Evolutionary conservation across 2,329 filamentous ascomycete species (phyloP).

Genomic region (Cordyceps cicadae): DNA sequence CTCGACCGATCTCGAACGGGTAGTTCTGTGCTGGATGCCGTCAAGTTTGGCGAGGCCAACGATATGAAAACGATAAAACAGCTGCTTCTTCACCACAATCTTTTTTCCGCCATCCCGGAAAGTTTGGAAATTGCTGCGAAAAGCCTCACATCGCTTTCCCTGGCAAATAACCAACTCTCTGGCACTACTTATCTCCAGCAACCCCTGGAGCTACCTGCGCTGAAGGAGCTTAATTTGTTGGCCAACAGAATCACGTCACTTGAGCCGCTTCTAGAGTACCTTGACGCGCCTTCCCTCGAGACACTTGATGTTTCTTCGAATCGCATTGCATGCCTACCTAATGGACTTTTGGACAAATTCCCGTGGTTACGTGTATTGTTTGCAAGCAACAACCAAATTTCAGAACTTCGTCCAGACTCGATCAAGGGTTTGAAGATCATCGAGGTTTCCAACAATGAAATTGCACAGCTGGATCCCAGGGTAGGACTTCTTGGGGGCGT

Average conservation of each 20-base stretch:
- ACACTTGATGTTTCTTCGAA: constrained; percentile 79
- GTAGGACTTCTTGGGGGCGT: constrained; percentile 67
- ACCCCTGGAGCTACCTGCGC: constrained; percentile 58
- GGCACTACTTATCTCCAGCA: constrained; percentile 58
- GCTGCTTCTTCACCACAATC: constrained; percentile 69
- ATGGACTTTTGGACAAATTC: constrained; percentile 54
- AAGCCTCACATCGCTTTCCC: constrained; percentile 61
- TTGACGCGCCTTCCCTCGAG: constrained; percentile 67
- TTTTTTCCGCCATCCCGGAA: constrained; percentile 60
- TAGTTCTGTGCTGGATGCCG: constrained; percentile 50
- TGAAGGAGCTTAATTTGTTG: constrained; percentile 69
- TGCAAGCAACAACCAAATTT: constrained; percentile 70
- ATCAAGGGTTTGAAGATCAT: constrained; percentile 68
- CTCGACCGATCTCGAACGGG: constrained; percentile 64
- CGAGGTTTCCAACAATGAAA: constrained; percentile 76
- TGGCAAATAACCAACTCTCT: constrained; percentile 66
- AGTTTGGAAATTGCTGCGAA: constrained; percentile 63
- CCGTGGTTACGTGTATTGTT: constrained; percentile 63
- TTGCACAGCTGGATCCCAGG: constrained; percentile 70
- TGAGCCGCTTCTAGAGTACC: constrained; percentile 52
- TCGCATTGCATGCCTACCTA: constrained; percentile 62
- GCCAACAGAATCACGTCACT: constrained; percentile 67
- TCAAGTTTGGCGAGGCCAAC: constrained; percentile 48
- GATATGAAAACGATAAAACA: constrained; percentile 43
- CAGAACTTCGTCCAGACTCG: constrained; percentile 62